A percentile compares a stretch with the other conserved stretches of the same genome.
Conservation (phyloP, 495 filamentous ascomycete species). For the Lepidopterella palustris region DNA sequence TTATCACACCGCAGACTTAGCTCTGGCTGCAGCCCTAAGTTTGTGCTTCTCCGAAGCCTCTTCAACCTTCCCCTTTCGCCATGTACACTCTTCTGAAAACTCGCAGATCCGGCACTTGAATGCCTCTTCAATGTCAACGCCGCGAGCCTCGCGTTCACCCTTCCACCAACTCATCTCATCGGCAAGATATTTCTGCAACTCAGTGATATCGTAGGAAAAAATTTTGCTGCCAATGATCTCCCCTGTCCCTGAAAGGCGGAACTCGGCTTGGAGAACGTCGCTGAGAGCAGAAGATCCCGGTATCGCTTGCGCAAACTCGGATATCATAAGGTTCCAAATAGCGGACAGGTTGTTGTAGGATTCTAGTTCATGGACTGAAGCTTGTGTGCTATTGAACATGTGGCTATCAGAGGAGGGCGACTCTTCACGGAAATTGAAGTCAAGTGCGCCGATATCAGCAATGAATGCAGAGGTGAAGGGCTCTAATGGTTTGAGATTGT, state of each 20-base stretch:
- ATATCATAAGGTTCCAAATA: conserved; percentile 64
- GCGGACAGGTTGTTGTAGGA: conserved; percentile 51
- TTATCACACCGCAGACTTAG: background rate
- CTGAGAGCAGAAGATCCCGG: conserved; percentile 7
- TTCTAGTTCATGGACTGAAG: conserved; percentile 51
- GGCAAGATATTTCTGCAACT: conserved; percentile 56
- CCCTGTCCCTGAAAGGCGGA: conserved; percentile 47
- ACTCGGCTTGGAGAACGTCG: conserved; percentile 56
- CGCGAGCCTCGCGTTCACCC: conserved; percentile 66
- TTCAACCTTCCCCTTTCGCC: conserved; percentile 49
- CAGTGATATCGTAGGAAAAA: conserved; percentile 60
- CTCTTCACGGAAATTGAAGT: conserved; percentile 46
- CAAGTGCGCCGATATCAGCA: conserved; percentile 63
- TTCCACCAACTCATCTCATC: conserved; percentile 81
- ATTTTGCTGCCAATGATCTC: conserved; percentile 58
- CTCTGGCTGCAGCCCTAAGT: conserved; percentile 1
- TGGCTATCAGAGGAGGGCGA: conserved; percentile 14
- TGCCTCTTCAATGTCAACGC: conserved; percentile 80
- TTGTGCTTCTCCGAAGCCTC: conserved; percentile 37
- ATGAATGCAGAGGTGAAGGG: conserved; percentile 76
- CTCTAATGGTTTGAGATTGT: conserved; percentile 55
- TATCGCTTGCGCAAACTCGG: conserved; percentile 28
- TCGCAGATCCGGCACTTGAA: conserved; percentile 76
- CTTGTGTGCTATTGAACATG: conserved; percentile 29
- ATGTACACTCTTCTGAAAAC: conserved; percentile 55